phyloP scores from a whole-genome alignment of 192 early-diverging fungal genomes.

The Backusella australiensis region DNA sequence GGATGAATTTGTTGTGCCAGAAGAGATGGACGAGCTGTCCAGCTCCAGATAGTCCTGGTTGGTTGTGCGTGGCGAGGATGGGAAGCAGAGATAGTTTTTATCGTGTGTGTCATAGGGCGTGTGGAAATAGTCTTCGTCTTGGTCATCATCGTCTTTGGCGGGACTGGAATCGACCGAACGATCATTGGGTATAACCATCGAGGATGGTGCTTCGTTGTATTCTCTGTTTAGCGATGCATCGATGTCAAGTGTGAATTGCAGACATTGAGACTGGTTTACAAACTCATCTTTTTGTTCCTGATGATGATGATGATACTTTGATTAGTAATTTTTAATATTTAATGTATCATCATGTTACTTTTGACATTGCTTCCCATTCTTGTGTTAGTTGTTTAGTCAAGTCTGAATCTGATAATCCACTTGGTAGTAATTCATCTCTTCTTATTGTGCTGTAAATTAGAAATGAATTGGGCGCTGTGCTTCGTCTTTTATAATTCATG shows the following conservation, averaged over 20 bases:
- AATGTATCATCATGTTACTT: neutral
- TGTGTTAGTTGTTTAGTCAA: neutral
- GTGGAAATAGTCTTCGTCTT: neutral
- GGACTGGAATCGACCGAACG: neutral
- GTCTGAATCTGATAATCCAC: neutral
- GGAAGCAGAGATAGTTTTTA: neutral
- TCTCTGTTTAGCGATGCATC: neutral
- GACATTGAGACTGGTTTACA: slow-evolving; percentile 8
- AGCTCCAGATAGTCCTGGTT: neutral
- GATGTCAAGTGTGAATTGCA: slow-evolving; percentile 11
- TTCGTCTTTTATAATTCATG: neutral
- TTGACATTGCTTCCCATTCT: slow-evolving; percentile 15
- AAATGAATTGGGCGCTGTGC: slow-evolving; percentile 1
- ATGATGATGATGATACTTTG: neutral
- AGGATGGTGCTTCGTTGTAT: slow-evolving; percentile 6
- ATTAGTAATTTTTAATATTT: neutral
- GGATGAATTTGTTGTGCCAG: neutral
- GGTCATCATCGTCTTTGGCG: neutral
- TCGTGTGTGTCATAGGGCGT: neutral
- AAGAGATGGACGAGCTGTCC: neutral
- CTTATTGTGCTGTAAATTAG: slow-evolving; percentile 9
- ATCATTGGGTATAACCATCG: slow-evolving; percentile 17
- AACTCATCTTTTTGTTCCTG: slow-evolving; percentile 4
- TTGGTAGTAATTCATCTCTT: neutral
- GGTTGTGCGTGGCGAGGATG: neutral